Evolutionary conservation across 2,329 filamentous ascomycete species (phyloP), one percentile per base, ranked within the genome.

Genomic region (Xenoacremonium recifei): DNA sequence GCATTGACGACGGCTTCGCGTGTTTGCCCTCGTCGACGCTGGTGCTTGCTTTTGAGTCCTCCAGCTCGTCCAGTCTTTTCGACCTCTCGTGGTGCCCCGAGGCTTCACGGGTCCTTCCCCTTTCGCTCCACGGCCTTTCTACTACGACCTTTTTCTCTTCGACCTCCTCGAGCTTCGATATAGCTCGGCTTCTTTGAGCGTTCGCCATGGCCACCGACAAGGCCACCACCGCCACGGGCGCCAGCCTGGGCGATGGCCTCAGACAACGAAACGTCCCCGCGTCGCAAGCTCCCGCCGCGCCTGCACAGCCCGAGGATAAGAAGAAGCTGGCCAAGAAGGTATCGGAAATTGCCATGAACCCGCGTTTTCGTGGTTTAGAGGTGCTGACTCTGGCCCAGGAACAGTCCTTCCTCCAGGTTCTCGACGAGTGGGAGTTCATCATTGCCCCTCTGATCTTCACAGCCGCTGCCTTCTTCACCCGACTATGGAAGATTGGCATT

Each of bases 401-500:
- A 52, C 73, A 79, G 53, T 79, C 79, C 18, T 63, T 87, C 50
- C 67, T 87, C 54, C 64, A 84, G 42, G 72, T 78, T 55, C 76
- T 90, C 52, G 72, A 76, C 56, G 71, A 83, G 66, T 79, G 81
- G 77, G 76, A 87, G 63, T 71, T 76, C 61, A 59, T 84, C 59
- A 73, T 82, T 60, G 76, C 78, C 49, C 77, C 82, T 40, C 61
- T 84, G 57, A 60, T 85, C 60, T 80, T 84, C 67, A 79, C 79
- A 45, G 59, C 73, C 51, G 63, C 84, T 40, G 79, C 83, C 43
- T 72, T 84, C 67, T 82, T 84, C 63, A 87, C 83, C 29, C 74
- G 83, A 50, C 63, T 86, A 50, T 86, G 77, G 68, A 85, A 84
- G 70, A 86, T 87, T 60, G 83, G 83, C 43, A 67, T 84, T 40